Evolutionary conservation across 2,329 filamentous ascomycete species (phyloP), one percentile per base, ranked within the genome.

Genomic region (Leptographium wingfieldii): DNA sequence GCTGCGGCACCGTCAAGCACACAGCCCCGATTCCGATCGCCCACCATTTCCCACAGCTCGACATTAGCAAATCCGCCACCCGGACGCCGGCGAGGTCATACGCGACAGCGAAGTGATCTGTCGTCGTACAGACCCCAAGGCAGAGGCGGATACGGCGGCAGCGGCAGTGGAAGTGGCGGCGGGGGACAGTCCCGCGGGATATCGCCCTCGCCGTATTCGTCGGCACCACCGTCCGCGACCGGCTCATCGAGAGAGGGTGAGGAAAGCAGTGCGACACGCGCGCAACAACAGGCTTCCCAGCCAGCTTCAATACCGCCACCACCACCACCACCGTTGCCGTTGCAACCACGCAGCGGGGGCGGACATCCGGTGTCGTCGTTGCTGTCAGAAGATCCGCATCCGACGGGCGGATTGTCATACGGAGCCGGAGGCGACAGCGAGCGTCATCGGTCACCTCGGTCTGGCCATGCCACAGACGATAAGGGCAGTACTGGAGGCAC

Each of bases 51-150:
- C 52, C 74, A 77, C 59, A 59, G 66, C 57, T 63, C 66, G 29
- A 76, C 77, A 56, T 74, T 78, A 62, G 77, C 78, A 51, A 81
- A 80, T 60, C 79, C 79, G 3, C 77, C 77, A 27, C 76, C 76
- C 10, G 74, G 76, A 65, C 78, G 81, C 69, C 77, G 80, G 63
- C 75, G 80, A 63, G 80, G 79, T 55, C 85, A 88, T 68, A 81
- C 80, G 55, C 79, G 86, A 64, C 82, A 85, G 66, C 78, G 80
- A 67, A 88, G 85, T 71, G 85, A 87, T 68, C 70, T 82, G 62
- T 84, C 82, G 6, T 74, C 75, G 11, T 76, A 78, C 63, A 71
- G 76, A 54, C 70, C 72, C 14, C 65, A 68, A 19, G 35, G 58
- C 5, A 10, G 40, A 33, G 52, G 51, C 7, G 43, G 58, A n/a